These are phyloP conservation scores for Solanum stenotomum DNA, from an alignment of 257 asterid genomes.

Conservation along the genomic window DNA sequence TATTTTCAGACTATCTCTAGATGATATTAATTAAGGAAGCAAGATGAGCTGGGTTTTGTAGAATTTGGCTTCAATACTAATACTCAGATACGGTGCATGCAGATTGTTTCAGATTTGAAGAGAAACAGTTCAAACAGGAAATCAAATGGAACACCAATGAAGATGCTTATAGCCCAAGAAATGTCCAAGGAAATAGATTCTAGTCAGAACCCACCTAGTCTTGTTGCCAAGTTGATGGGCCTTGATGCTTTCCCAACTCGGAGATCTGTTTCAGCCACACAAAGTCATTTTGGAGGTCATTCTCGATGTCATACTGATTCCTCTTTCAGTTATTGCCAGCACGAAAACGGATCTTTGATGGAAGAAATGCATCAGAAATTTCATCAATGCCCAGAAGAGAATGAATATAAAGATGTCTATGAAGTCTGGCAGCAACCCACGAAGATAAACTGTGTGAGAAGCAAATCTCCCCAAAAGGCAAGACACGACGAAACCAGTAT, in stretches of 20 bases:
- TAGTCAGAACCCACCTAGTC: slow-evolving; percentile 55
- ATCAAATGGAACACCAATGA: slow-evolving; percentile 64
- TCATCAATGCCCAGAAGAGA: slow-evolving; percentile 35
- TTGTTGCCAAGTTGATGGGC: slow-evolving; percentile 97
- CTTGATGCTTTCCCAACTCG: slow-evolving; percentile 82
- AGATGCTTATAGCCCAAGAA: slow-evolving; percentile 88
- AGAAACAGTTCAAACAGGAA: slow-evolving; percentile 39
- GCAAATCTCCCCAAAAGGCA: slow-evolving; percentile 42
- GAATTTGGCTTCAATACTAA: slow-evolving; percentile 4
- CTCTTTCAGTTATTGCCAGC: slow-evolving; percentile 57
- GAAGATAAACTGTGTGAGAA: slow-evolving; percentile 19
- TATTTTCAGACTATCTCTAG: slow-evolving; percentile 1
- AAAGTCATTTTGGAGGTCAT: slow-evolving; percentile 32
- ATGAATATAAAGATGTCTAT: slow-evolving; percentile 54
- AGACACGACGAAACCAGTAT: slow-evolving; percentile 30
- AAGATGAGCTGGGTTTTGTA: background rate
- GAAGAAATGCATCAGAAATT: slow-evolving; percentile 8
- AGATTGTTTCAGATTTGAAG: slow-evolving; percentile 43
- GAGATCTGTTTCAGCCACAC: slow-evolving; percentile 38
- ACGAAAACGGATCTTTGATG: slow-evolving; percentile 40
- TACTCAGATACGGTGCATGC: slow-evolving; percentile 23
- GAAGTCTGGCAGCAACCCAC: slow-evolving; percentile 51
- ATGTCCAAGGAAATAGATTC: slow-evolving; percentile 74
- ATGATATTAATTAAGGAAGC: background rate
- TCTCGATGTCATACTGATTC: slow-evolving; percentile 56